These are phyloP conservation scores for Termitomyces sp. DNA, from an alignment of 768 basidiomycete species.

Conservation along the genomic window DNA sequence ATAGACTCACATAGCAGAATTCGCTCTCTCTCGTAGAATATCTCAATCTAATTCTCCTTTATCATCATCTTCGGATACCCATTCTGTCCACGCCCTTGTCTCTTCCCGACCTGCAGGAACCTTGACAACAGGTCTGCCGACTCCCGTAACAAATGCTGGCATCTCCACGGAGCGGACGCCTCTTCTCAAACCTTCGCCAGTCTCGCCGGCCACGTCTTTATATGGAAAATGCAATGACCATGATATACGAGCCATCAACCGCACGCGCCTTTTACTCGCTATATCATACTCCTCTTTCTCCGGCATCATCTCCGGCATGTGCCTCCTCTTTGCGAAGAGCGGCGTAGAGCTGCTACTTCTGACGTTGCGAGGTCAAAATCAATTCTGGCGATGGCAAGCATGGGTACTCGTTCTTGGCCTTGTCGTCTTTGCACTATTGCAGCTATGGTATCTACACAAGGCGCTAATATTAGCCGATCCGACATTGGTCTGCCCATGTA, in stretches of 20 bases:
- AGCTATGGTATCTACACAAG: conserved; percentile 84
- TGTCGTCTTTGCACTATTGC: conserved; percentile 71
- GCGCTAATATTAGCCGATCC: conserved; percentile 80
- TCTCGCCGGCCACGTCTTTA: conserved; percentile 27
- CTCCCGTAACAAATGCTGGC: conserved; percentile 28
- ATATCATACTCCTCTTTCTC: conserved; percentile 86
- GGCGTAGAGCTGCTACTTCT: conserved; percentile 86
- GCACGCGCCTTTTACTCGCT: conserved; percentile 64
- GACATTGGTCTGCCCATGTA: conserved; percentile 82
- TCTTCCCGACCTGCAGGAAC: conserved; percentile 31
- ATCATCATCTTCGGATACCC: conserved; percentile 28
- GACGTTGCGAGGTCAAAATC: conserved; percentile 72
- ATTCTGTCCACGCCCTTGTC: conserved; percentile 35
- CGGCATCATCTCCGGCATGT: conserved; percentile 90
- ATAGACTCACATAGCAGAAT: conserved; percentile 77
- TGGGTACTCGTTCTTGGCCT: conserved; percentile 80
- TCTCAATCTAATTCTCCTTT: conserved; percentile 19
- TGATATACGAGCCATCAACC: conserved; percentile 30
- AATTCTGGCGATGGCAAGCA: conserved; percentile 81
- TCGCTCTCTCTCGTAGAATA: conserved; percentile 46
- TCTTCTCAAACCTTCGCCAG: conserved; percentile 42
- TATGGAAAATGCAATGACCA: conserved; percentile 21
- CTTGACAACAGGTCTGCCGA: conserved; percentile 34
- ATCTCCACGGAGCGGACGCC: conserved; percentile 56
- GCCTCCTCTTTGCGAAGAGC: conserved; percentile 90